Base-by-base conservation (phyloP, 441 rosid species). In the Jatropha podagrica region DNA sequence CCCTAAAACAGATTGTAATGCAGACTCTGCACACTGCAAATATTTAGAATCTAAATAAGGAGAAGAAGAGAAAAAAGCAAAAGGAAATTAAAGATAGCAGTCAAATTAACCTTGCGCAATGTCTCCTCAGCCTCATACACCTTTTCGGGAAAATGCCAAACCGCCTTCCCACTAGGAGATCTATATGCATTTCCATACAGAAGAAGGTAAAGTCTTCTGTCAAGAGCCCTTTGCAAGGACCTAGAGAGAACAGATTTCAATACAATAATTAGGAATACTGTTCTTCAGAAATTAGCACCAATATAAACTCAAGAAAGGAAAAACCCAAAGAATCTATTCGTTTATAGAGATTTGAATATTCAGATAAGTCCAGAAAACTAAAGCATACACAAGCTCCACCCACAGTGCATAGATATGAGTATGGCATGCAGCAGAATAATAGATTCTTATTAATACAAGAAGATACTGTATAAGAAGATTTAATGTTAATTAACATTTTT, bases 121-220 rank as follows among this genome's bases (percentile, higher is more conserved):
- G 94, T 92, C 74, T 95, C 95, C 87, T 92, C 99, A 56, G 95
- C 88, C 74, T 89, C 92, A 5, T 92, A 91, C 46, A 90, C 85
- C 82, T 93, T 93, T 78, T 93, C 94, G 0, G 98, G 99, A 81
- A 95, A 93, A 85, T 93, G 99, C 99, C 99, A 95, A 69, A 83
- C 87, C 1, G 95, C 91, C 72, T 88, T 77, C 76, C 78, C 87
- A 59, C 65, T 78, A 32, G 93, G 83, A 83, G 95, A 85, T 73
- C 89, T 88, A 58, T 59, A 80, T n/a, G 87, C 42, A 40, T 85
- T 84, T 40, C 99, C 92, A 68, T 83, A 89, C 59, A 95, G 80
- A 81, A 95, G 91, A 76, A 95, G 97, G 82, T 92, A 95, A 75
- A 92, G 83, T 51, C 94, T 88, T 76, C 91, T 85, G 85, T 93